Conservation (phyloP, 371 early-diverging fungal genomes). For the Vairimorpha necatrix region DNA sequence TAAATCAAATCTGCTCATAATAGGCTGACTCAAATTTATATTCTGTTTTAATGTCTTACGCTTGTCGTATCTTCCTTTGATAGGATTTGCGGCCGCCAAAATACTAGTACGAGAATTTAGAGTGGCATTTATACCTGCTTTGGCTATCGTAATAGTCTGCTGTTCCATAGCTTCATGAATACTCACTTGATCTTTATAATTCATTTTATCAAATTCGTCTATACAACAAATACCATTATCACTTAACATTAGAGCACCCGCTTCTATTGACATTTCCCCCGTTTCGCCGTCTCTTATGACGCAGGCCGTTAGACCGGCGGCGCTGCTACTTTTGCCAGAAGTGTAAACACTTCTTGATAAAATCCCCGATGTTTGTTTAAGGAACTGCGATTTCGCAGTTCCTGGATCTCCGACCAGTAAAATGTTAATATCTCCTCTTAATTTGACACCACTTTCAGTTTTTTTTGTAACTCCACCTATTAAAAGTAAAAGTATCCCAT, state of each 20-base stretch:
- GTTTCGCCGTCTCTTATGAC: slow-evolving; percentile 93
- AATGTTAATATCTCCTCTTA: slow-evolving; percentile 78
- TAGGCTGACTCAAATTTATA: slow-evolving; percentile 87
- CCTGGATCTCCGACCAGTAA: slow-evolving; percentile 97
- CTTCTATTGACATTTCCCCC: slow-evolving; percentile 97
- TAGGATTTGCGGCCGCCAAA: slow-evolving; percentile 66
- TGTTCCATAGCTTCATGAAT: slow-evolving; percentile 99
- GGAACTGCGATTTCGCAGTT: slow-evolving; percentile 92
- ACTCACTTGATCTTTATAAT: slow-evolving; percentile 89
- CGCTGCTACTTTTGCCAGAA: slow-evolving; percentile 92
- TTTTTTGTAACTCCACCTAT: slow-evolving; percentile 69
- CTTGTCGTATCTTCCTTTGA: slow-evolving; percentile 64
- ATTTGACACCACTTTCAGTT: slow-evolving; percentile 80
- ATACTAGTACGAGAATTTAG: slow-evolving; percentile 64
- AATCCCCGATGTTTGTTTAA: slow-evolving; percentile 82
- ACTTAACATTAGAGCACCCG: slow-evolving; percentile 97
- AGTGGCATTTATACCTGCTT: slow-evolving; percentile 82
- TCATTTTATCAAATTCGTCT: slow-evolving; percentile 99
- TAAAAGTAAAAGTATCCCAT: slow-evolving; percentile 63
- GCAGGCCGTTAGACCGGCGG: slow-evolving; percentile 94
- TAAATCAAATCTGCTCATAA: slow-evolving; percentile 98
- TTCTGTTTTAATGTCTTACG: slow-evolving; percentile 73
- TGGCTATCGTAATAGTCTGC: slow-evolving; percentile 96
- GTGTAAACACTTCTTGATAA: slow-evolving; percentile 89
- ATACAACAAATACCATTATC: slow-evolving; percentile 96